Evolutionary conservation across 805 yeast species (phyloP).

Genomic region (Saturnispora saitoi): DNA sequence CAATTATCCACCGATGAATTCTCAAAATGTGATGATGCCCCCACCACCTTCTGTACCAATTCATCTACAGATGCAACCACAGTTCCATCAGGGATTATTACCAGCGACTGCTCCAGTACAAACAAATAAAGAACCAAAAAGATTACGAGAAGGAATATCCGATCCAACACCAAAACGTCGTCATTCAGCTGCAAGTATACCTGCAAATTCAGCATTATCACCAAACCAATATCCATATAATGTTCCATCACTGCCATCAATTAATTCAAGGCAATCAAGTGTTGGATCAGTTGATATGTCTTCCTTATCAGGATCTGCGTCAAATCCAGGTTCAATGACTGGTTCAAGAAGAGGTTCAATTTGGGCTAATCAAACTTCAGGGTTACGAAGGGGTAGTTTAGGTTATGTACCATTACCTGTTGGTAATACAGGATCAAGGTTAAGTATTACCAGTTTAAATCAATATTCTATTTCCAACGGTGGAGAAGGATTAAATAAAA

Average conservation of each 20-base stretch:
- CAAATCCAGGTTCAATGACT: constrained; percentile 6
- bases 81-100: constrained; percentile 1
- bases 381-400: constrained; percentile 8
- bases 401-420: constrained; percentile 2
- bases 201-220: constrained; percentile 13
- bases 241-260: not conserved
- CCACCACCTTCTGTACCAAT: constrained; percentile 18
- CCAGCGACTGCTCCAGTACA: not conserved
- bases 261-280: constrained; percentile 12
- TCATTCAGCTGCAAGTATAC: constrained; percentile 28
- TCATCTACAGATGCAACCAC: constrained; percentile 17
- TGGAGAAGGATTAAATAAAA: not conserved
- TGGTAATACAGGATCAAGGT: constrained; percentile 9
- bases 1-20: not conserved
- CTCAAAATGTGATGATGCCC: not conserved
- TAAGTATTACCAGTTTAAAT: constrained; percentile 13
- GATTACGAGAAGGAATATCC: constrained; percentile 23
- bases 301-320: not conserved
- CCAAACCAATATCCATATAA: constrained; percentile 13
- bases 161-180: constrained; percentile 21
- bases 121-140: constrained; percentile 7
- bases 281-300: constrained; percentile 10
- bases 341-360: constrained; percentile 11
- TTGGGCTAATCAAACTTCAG: constrained; percentile 8
- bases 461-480: constrained; percentile 11